Percentiles rank a stretch among this genome's conserved stretches.
phyloP scores from a whole-genome alignment of 306 rosid genomes.

The Erythrophleum fordii region DNA sequence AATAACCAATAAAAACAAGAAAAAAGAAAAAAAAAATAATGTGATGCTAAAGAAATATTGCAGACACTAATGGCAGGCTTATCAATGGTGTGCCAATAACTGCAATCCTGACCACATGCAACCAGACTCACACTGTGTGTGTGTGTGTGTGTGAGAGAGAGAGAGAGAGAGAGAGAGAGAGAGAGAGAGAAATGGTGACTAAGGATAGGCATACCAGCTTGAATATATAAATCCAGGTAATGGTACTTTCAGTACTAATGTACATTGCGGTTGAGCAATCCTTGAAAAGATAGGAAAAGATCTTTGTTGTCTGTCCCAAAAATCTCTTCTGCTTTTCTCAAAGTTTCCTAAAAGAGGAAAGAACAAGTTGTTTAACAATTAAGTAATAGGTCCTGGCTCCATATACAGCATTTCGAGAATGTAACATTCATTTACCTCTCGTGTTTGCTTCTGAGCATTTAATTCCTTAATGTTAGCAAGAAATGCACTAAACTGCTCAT shows the following conservation, averaged over 20 bases:
- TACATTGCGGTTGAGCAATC: constrained; percentile 81
- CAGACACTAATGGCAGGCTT: neutral
- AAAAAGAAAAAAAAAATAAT: neutral
- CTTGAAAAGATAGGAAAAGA: constrained; percentile 89
- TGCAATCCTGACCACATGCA: constrained; percentile 15
- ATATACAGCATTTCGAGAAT: constrained; percentile 22
- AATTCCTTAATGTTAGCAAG: constrained; percentile 94
- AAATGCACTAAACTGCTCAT: constrained; percentile 98
- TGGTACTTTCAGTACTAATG: constrained; percentile 39
- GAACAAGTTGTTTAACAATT: constrained; percentile 27
- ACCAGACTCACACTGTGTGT: neutral
- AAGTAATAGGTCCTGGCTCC: constrained; percentile 20
- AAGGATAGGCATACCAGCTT: constrained; percentile 49
- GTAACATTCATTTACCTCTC: constrained; percentile 71
- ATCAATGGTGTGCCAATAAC: constrained; percentile 2
- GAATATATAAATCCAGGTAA: constrained; percentile 37
- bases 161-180: neutral
- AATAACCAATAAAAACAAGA: neutral
- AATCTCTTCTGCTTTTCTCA: constrained; percentile 95
- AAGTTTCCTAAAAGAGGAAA: constrained; percentile 72
- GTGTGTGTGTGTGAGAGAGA: neutral
- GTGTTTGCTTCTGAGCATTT: constrained; percentile 94
- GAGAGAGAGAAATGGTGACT: constrained; percentile 24
- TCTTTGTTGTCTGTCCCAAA: constrained; percentile 97
- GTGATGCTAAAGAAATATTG: neutral